Base-by-base conservation (phyloP, 1,284 basidiomycete species). In the Heliocybe sulcata region DNA sequence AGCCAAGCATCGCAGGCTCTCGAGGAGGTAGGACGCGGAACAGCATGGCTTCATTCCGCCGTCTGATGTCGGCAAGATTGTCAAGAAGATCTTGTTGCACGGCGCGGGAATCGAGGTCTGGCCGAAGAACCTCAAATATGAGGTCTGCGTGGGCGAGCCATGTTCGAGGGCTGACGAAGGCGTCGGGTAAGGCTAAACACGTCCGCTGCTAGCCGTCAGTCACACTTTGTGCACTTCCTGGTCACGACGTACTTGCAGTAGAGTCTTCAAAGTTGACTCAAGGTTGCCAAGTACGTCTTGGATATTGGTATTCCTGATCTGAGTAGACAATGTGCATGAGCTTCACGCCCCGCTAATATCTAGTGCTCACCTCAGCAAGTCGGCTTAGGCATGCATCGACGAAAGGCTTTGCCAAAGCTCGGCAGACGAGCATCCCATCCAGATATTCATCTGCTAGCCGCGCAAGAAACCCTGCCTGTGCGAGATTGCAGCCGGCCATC, bases 381-480 rank as follows among this genome's bases (percentile, higher is more conserved):
- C 87, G 88, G 50, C 65, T 68, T 33, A 90, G 63, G 58, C 81
- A 90, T 6, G 82, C 81, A 22, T 90, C 86, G 1, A 82, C 75
- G 55, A 92, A 80, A 3, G 83, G 84, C 42, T 77, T 78, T 3
- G 80, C 73, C 52, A 92, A 72, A 1, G 85, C 79, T 12, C 88
- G 80, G 63, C 77, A 83, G 27, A 73, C 71, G n/a, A 85, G 70
- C 66, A 95, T 79, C 31, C 85, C 89, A 47, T 82, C 79, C 2
- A 92, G 69, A 67, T 91, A 92, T 62, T 93, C 90, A 59, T 93
- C 89, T 3, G 83, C 80, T 16, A 97, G 72, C 51, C 87, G 80
- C 8, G 82, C 79, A 11, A 95, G 72, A 63, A 97, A 95, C 1
- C 87, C 87, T 4, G 89, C 78, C 69, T 97, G 94, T 1, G 92